A percentile compares a stretch with the other conserved stretches of the same genome.
phyloP scores from a whole-genome alignment of 1,284 basidiomycete species.

The Ganoderma leucocontextum region DNA sequence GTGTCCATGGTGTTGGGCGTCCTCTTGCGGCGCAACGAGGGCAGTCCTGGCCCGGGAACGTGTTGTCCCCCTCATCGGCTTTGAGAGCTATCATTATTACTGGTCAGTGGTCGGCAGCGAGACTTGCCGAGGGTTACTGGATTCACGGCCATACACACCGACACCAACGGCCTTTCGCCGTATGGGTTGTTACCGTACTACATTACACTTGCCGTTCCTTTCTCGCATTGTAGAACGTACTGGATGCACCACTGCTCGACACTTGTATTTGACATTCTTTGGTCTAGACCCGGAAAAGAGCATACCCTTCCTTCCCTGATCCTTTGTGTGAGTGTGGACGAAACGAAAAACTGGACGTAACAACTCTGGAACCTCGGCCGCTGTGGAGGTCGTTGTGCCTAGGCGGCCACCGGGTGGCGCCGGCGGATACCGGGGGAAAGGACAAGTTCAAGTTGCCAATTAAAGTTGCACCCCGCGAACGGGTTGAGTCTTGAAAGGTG shows the following conservation, averaged over 20 bases:
- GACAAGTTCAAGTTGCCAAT: no score
- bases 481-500: no score
- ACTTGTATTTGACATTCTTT: conserved; percentile 33
- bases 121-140: conserved; percentile 24
- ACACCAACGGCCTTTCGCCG: not conserved
- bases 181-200: conserved; percentile 22
- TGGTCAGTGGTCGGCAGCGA: conserved; percentile 3
- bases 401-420: no score
- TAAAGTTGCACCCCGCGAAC: no score
- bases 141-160: conserved; percentile 11
- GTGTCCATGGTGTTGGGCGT: not conserved
- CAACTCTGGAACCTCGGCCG: no score
- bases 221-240: conserved; percentile 27
- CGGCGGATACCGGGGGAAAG: no score
- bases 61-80: not conserved
- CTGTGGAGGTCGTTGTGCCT: no score
- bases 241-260: conserved; percentile 31
- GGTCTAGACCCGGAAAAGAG: conserved; percentile 24
- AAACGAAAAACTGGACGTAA: not conserved
- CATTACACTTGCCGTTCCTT: conserved; percentile 14
- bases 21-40: conserved; percentile 19
- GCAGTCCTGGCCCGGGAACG: not conserved
- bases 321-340: not conserved
- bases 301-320: conserved; percentile 15
- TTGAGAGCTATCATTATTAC: not conserved